Percentiles rank a stretch among this genome's conserved stretches.
These are phyloP conservation scores for Paragyromitra xinjiangensis DNA, from an alignment of 495 filamentous ascomycete species.

Conservation along the genomic window DNA sequence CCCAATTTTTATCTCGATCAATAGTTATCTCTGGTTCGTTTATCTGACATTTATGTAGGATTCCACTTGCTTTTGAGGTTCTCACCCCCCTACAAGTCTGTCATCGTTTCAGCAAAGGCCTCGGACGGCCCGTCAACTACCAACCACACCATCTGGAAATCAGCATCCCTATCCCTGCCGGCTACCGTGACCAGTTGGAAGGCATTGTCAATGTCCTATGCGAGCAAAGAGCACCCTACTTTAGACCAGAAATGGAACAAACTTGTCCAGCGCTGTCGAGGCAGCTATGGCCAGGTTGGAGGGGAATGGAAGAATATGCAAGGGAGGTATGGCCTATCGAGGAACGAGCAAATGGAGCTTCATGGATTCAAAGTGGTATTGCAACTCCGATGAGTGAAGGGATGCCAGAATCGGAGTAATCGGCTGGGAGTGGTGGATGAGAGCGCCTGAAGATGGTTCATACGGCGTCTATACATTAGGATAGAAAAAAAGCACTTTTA, in stretches of 20 bases:
- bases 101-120: constrained; percentile 76
- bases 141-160: constrained; percentile 79
- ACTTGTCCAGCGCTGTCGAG: constrained; percentile 65
- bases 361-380: constrained; percentile 66
- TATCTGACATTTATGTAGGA: constrained; percentile 63
- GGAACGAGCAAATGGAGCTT: constrained; percentile 89
- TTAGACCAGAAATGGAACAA: constrained; percentile 70
- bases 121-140: constrained; percentile 80
- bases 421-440: background rate
- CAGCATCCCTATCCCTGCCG: constrained; percentile 82
- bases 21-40: background rate
- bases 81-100: constrained; percentile 86
- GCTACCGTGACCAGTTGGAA: constrained; percentile 89
- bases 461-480: constrained; percentile 28
- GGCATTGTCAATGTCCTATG: constrained; percentile 72
- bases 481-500: constrained; percentile 35
- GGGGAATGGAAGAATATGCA: constrained; percentile 94
- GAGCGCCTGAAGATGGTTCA: background rate
- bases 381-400: constrained; percentile 50
- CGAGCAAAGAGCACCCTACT: constrained; percentile 71
- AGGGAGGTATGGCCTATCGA: constrained; percentile 93
- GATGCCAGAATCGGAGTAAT: constrained; percentile 36
- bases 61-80: constrained; percentile 91
- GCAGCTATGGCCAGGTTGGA: constrained; percentile 86
- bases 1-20: background rate